phyloP scores from a whole-genome alignment of 208 protist genomes.

The Herpetomonas tarakana region DNA sequence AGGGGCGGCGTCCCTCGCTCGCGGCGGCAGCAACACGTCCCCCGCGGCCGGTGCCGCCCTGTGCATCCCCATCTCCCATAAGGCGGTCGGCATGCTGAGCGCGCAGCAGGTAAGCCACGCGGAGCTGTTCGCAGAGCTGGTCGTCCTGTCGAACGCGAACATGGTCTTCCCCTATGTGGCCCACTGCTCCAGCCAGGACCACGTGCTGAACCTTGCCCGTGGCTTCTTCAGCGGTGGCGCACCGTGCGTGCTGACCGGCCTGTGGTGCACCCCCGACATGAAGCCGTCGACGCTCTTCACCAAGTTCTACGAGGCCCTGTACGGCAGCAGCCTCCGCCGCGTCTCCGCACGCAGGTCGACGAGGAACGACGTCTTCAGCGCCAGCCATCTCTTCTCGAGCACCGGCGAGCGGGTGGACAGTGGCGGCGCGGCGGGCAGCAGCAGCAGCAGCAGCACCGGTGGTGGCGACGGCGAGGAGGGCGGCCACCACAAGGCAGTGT shows the following conservation, averaged over 20 bases:
- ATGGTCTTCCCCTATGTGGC: conserved; percentile 41
- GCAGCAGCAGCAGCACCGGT: background rate
- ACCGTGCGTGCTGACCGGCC: conserved; percentile 71
- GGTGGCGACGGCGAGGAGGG: background rate
- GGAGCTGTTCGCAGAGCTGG: conserved; percentile 83
- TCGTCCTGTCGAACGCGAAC: conserved; percentile 81
- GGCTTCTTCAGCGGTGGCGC: conserved; percentile 69
- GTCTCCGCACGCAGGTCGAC: conserved; percentile 4
- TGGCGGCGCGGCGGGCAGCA: background rate
- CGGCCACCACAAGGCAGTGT: conserved; percentile 43
- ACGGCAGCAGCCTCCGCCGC: background rate
- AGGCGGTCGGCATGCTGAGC: conserved; percentile 44
- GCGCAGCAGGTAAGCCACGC: conserved; percentile 65
- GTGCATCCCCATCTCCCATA: conserved; percentile 12
- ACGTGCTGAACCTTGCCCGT: conserved; percentile 63
- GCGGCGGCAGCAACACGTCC: conserved; percentile 5
- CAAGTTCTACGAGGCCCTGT: conserved; percentile 65
- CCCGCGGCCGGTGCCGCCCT: too few species aligned
- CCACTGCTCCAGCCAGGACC: conserved; percentile 40
- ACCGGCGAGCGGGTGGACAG: too few species aligned
- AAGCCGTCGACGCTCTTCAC: conserved; percentile 66
- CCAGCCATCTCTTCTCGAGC: background rate
- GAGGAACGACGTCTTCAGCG: background rate
- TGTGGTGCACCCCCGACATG: conserved; percentile 92
- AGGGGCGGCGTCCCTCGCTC: conserved; percentile 6